Evolutionary conservation across 2,329 filamentous ascomycete species (phyloP).

Genomic region (Exophiala calicioides): DNA sequence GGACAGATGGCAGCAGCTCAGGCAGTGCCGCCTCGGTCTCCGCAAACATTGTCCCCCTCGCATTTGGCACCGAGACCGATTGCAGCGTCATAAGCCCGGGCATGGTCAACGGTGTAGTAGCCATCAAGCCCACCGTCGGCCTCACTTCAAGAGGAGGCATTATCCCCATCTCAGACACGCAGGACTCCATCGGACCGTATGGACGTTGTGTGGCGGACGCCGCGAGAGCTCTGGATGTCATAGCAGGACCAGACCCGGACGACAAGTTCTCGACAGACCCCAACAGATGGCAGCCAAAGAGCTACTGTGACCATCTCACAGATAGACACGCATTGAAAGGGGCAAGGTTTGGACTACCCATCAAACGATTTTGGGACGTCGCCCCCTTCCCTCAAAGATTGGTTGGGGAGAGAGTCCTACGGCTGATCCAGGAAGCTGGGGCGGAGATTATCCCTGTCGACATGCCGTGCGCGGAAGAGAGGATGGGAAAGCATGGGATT

Average conservation of each 20-base stretch:
- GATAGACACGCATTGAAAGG: slow-evolving; percentile 25
- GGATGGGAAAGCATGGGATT: slow-evolving; percentile 31
- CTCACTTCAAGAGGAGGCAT: slow-evolving; percentile 36
- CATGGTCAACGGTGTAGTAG: slow-evolving; percentile 37
- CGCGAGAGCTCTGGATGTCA: slow-evolving; percentile 22
- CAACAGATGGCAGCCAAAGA: slow-evolving; percentile 19
- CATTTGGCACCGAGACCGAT: slow-evolving; percentile 40
- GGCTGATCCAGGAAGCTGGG: slow-evolving; percentile 42
- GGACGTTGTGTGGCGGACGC: slow-evolving; percentile 31
- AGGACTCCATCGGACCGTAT: slow-evolving; percentile 33
- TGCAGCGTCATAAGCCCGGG: slow-evolving; percentile 38
- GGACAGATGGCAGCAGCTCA: slow-evolving; percentile 28
- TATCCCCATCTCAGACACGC: slow-evolving; percentile 34
- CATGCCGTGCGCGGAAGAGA: slow-evolving; percentile 35
- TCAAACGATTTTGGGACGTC: slow-evolving; percentile 48
- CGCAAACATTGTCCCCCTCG: slow-evolving; percentile 38
- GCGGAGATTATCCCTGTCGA: slow-evolving; percentile 32
- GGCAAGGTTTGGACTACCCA: slow-evolving; percentile 35
- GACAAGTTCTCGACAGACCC: slow-evolving; percentile 23
- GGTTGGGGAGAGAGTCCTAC: slow-evolving; percentile 39
- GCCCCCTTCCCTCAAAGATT: slow-evolving; percentile 43
- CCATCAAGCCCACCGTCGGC: slow-evolving; percentile 39
- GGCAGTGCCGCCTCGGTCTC: slow-evolving; percentile 38
- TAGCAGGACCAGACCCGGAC: slow-evolving; percentile 23
- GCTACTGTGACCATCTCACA: slow-evolving; percentile 21